Base-by-base conservation (phyloP, 208 protist species). In the Phytomonas francai region DNA sequence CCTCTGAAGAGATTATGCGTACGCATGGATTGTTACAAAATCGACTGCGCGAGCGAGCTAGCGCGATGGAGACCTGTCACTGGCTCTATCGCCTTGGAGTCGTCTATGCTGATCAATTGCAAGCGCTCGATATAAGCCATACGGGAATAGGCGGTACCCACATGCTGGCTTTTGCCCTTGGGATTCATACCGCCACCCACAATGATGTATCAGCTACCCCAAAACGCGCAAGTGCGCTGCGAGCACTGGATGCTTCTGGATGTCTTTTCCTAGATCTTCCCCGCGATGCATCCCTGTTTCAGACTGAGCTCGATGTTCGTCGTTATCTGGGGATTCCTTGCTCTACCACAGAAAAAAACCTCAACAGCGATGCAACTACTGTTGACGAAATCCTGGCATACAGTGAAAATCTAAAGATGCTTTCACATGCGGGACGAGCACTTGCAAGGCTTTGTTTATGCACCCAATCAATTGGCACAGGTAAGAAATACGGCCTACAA, bases 51-150 rank as follows among this genome's bases (percentile, higher is more conserved):
- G 45, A 54, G 45, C 45, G 45, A 54, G 45, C 45, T 5, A 25
- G 45, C 25, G 45, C 45, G 45, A 54, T 54, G 45, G 19, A 54
- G 6, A 54, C 19, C 45, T 54, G 45, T 19, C 45, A 54, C 45
- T 54, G 45, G 45, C 45, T 54, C 45, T 54, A 54, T 54, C 45
- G 45, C 19, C 45, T 54, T 54, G 45, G 45, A 5, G 11, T 5
- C 19, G 45, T 54, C 45, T 54, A 54, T 19, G 11, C 45, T 8
- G 14, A 60, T 8, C 71, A 77, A 57, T 28, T 88, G n/a, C 58
- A 66, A 8, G 60, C 77, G 9, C 72, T 88, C 25, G 77, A 83
- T 39, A 68, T 77, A 33, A 80, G 77, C 71, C 80, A 82, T 73
- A 88, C 83, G 3, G 72, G 72, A 34, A 58, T 83, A 19, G 71